These are phyloP conservation scores for Paecilomyces sp. DNA, from an alignment of 2,329 filamentous ascomycete genomes.

Conservation along the genomic window DNA sequence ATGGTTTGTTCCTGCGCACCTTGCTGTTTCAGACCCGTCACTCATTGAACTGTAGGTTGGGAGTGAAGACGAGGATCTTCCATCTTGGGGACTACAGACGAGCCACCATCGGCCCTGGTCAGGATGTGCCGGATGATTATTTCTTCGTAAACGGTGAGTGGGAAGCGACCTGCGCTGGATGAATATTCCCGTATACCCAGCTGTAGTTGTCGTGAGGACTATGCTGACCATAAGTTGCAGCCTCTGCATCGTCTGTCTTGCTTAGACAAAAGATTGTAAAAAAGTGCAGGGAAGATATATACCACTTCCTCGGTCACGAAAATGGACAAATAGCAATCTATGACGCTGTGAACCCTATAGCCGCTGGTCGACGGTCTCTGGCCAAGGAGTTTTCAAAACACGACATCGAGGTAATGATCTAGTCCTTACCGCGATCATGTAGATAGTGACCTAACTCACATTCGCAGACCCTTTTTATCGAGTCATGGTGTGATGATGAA, in stretches of 20 bases:
- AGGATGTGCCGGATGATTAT: constrained; percentile 89
- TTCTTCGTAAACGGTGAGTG: constrained; percentile 76
- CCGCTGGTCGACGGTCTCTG: constrained; percentile 70
- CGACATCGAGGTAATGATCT: constrained; percentile 65
- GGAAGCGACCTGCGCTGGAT: not conserved
- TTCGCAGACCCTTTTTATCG: constrained; percentile 84
- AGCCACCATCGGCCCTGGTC: constrained; percentile 76
- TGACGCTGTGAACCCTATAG: constrained; percentile 91
- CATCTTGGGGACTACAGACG: constrained; percentile 94
- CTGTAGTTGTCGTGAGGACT: not conserved
- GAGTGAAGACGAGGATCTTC: constrained; percentile 96
- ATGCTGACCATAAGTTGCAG: constrained; percentile 22
- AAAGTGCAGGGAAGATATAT: constrained; percentile 95
- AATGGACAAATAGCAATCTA: constrained; percentile 98
- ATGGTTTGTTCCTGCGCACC: constrained; percentile 51
- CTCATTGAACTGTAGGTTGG: constrained; percentile 55
- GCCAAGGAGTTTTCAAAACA: constrained; percentile 98
- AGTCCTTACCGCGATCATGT: not conserved
- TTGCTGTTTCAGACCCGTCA: not conserved
- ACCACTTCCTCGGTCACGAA: constrained; percentile 90
- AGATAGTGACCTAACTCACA: not conserved
- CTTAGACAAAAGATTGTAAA: constrained; percentile 95
- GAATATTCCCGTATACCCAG: not conserved
- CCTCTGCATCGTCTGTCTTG: constrained; percentile 85
- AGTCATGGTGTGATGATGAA: constrained; percentile 90